Percentiles rank a stretch among this genome's conserved stretches.
These are phyloP conservation scores for Aspergillus bridgeri DNA, from an alignment of 495 filamentous ascomycete genomes.

Conservation along the genomic window DNA sequence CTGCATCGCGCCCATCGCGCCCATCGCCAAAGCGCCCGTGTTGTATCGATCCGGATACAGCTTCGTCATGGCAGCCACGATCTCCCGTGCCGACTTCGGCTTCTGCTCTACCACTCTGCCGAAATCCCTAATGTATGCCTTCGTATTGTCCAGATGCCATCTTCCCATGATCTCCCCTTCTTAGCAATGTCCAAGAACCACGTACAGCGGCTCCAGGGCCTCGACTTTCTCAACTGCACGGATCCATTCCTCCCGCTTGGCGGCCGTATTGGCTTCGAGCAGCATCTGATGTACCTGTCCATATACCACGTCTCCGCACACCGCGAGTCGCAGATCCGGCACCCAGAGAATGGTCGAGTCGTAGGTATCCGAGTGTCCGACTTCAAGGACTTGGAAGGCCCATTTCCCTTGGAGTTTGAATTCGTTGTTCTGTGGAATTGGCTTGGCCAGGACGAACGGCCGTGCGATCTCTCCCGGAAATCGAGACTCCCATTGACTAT, in stretches of 20 bases:
- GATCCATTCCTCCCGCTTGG: constrained; percentile 28
- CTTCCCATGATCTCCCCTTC: constrained; percentile 10
- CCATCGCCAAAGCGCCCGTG: constrained; percentile 6
- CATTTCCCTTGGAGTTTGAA: constrained; percentile 15
- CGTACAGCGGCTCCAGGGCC: constrained; percentile 24
- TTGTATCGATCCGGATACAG: constrained; percentile 15
- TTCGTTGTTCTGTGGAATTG: constrained; percentile 6
- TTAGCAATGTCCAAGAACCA: constrained; percentile 20
- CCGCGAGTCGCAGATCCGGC: constrained; percentile 25
- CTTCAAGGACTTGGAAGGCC: constrained; percentile 23
- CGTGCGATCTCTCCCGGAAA: constrained; percentile 22
- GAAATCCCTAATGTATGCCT: constrained; percentile 12
- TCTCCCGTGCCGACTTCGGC: constrained; percentile 8
- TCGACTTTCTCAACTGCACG: constrained; percentile 28
- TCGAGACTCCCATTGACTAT: constrained; percentile 14
- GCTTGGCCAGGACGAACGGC: too few relatives aligned
- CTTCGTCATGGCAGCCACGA: constrained; percentile 10
- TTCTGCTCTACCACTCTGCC: constrained; percentile 1
- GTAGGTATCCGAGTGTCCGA: constrained; percentile 29
- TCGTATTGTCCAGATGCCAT: constrained; percentile 10
- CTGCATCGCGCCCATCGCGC: constrained; percentile 4
- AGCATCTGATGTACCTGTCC: constrained; percentile 33
- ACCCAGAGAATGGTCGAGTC: constrained; percentile 29
- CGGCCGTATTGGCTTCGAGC: constrained; percentile 22
- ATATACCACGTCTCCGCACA: constrained; percentile 36